phyloP scores from a whole-genome alignment of 495 filamentous ascomycete genomes.

The Penicilliopsis zonata region DNA sequence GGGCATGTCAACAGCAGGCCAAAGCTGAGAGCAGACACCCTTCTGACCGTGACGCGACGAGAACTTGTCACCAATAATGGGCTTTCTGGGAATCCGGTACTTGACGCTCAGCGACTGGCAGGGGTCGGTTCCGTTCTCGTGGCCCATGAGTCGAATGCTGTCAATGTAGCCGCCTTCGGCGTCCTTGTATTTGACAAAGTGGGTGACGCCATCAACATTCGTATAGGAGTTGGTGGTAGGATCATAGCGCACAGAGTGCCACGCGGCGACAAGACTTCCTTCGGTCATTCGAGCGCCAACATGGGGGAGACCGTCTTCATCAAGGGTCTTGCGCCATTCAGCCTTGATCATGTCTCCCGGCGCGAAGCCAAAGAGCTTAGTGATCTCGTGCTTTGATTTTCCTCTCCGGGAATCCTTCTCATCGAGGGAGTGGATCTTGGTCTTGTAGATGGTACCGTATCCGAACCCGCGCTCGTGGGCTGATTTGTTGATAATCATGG shows the following conservation, averaged over 20 bases:
- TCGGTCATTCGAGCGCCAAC: slow-evolving; percentile 64
- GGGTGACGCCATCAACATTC: slow-evolving; percentile 68
- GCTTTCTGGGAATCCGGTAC: slow-evolving; percentile 78
- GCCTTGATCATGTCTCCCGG: slow-evolving; percentile 54
- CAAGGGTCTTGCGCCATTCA: slow-evolving; percentile 54
- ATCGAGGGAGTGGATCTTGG: slow-evolving; percentile 72
- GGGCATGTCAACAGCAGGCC: slow-evolving; percentile 89
- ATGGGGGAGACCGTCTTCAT: slow-evolving; percentile 75
- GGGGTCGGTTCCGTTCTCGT: slow-evolving; percentile 67
- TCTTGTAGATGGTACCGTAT: slow-evolving; percentile 95
- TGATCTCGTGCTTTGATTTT: slow-evolving; percentile 42
- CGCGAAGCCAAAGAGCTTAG: slow-evolving; percentile 77
- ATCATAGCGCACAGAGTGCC: slow-evolving; percentile 75
- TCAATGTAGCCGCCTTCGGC: slow-evolving; percentile 77
- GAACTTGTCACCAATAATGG: slow-evolving; percentile 72
- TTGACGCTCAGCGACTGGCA: slow-evolving; percentile 82
- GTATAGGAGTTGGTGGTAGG: slow-evolving; percentile 43
- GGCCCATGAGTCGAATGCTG: slow-evolving; percentile 81
- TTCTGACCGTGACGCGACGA: slow-evolving; percentile 48
- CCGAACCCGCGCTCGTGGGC: slow-evolving; percentile 95
- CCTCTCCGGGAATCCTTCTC: slow-evolving; percentile 52
- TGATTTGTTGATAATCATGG: slow-evolving; percentile 99
- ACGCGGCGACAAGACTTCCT: slow-evolving; percentile 77
- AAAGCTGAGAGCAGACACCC: slow-evolving; percentile 86
- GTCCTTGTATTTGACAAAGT: slow-evolving; percentile 87